Base-by-base conservation (phyloP, 306 rosid species). In the Bauhinia variegata region DNA sequence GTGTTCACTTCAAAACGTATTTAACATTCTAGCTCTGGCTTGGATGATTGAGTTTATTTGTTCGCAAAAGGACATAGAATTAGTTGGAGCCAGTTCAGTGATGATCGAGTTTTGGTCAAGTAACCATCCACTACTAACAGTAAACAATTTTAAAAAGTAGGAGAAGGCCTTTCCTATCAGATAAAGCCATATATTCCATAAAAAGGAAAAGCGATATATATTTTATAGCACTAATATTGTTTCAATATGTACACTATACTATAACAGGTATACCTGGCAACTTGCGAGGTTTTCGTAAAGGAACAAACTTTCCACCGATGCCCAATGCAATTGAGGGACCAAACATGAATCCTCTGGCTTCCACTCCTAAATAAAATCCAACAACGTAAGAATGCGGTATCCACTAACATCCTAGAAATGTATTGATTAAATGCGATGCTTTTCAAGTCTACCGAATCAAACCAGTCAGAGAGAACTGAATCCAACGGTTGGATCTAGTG, bases 341-440 rank as follows among this genome's bases (percentile, higher is more conserved):
- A 77, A 93, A 93, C 90, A 93, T 68, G 84, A 93, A 93, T 13
- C 99, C 99, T 60, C 99, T 87, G 7, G 99, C 97, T 76, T 93
- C 99, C 63, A 93, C 87, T 23, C 99, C 98, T 93, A 57, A 75
- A 71, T 39, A 63, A 44, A 43, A 67, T 32, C 46, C 54, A 48
- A 66, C 54, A 39, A 53, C 77, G 52, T 61, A n/a, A 65, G 41
- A 32, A 76, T 51, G 33, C 10, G 48, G 31, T 36, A 36, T 36
- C 41, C 41, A 36, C 9, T 8, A 36, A 8, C 41, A 36, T 36
- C 6, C 0, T 2, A 36, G 41, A 36, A 36, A 36, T n/a, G 28
- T 23, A 23, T 23, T 23, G 28, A 23, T 23, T 23, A 23, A 23
- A 23, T 1, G 28, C 28, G 28, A 23, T 15, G 19, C 6, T 63